Evolutionary conservation across 1,284 basidiomycete genomes (phyloP).

Genomic region (Trichosporon faecale): DNA sequence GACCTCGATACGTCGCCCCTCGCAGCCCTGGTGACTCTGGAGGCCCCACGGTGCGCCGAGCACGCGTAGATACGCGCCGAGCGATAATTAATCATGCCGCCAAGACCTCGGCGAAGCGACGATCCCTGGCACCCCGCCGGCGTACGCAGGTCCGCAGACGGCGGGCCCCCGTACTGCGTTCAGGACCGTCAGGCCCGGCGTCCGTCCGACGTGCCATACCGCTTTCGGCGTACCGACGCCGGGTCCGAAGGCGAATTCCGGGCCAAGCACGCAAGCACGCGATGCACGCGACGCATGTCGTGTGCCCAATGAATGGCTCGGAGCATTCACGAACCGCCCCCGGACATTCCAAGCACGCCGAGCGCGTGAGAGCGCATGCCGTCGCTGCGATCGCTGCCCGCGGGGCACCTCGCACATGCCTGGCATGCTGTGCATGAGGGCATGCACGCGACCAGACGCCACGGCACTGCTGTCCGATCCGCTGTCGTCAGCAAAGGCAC

Average conservation of each 20-base stretch:
- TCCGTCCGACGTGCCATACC: not conserved
- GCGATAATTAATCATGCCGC: not conserved
- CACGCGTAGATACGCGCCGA: not conserved
- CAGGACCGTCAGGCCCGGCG: not conserved
- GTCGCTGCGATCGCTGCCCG: not conserved
- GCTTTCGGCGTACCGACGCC: not conserved
- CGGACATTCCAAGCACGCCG: not conserved
- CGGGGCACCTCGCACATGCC: not conserved
- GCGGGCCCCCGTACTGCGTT: not conserved
- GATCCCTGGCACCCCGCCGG: not conserved
- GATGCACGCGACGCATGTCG: not conserved
- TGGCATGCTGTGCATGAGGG: not conserved
- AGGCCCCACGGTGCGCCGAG: not conserved
- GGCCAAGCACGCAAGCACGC: not conserved
- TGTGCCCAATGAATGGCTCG: not conserved
- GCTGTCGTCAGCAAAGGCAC: not conserved
- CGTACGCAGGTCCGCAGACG: not conserved
- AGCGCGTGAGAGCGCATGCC: not conserved
- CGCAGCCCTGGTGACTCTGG: not conserved
- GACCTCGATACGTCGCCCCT: not conserved
- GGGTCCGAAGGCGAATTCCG: not conserved
- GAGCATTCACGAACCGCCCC: not conserved
- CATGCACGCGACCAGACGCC: not conserved
- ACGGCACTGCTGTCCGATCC: not conserved
- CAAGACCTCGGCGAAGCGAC: not conserved